Base-by-base conservation (phyloP, 2,329 filamentous ascomycete species). In the Penicillium corylophilum region DNA sequence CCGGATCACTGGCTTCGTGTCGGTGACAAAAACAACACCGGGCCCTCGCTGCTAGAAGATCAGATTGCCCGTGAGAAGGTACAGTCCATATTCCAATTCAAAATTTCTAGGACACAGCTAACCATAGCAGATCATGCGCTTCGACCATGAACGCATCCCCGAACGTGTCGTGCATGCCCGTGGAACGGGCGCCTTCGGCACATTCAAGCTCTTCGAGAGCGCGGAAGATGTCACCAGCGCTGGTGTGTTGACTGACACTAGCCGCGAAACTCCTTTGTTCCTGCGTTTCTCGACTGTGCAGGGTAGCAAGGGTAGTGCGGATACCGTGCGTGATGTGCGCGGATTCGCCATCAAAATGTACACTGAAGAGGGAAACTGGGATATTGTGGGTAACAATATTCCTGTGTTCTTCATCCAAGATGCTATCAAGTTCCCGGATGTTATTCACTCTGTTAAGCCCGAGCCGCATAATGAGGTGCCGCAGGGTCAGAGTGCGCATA, bases 281-380 rank as follows among this genome's bases (percentile, higher is more conserved):
- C 64, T 88, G 15, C 84, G 89, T 0, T 92, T 94, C 69, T 93
- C 88, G 0, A 93, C 89, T 0, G 89, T 90, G 0, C 78, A 89
- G 2, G 88, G 87, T 6, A 89, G 84, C 65, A 80, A 85, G 29
- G 89, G 89, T 12, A 89, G 85, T 46, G 87, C 88, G 5, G 89
- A 94, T 66, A 92, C 88, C 0, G 89, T 91, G 1, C 82, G 89
- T n/a, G 89, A 94, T 75, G 87, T 91, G 2, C 83, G 88, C 33
- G 89, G 89, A 1, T 94, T 93, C 57, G 88, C 89, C 0, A 72
- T 89, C 56, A 90, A 89, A 70, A 84, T 89, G 63, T 91, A 91
- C 66, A 91, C 88, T 0, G 74, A 87, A 0, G 88, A 92, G 62
- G 88, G 88, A 4, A 90, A 89, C 60, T 89, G 85, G 83, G 70